phyloP scores from a whole-genome alignment of 495 filamentous ascomycete genomes.

The Viridothelium virens region DNA sequence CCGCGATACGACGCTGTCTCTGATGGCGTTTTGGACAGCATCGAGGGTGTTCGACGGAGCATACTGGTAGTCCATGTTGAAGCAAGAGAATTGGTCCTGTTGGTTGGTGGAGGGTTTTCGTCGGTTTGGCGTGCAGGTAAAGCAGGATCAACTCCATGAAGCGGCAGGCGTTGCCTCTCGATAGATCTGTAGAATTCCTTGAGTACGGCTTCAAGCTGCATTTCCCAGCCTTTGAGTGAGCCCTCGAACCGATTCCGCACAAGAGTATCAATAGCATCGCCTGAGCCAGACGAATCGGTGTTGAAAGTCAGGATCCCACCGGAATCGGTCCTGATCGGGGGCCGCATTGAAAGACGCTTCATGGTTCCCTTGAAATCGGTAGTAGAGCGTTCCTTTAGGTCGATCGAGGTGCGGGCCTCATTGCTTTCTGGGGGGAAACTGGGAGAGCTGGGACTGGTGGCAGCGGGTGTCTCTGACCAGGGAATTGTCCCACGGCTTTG shows the following conservation, averaged over 20 bases:
- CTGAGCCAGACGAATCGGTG: constrained; percentile 30
- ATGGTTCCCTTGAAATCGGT: constrained; percentile 23
- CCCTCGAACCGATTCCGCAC: constrained; percentile 75
- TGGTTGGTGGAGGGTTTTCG: constrained; percentile 3
- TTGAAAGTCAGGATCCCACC: constrained; percentile 23
- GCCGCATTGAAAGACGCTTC: constrained; percentile 34
- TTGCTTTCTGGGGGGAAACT: constrained; percentile 21
- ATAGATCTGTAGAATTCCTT: constrained; percentile 91
- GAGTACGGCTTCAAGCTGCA: constrained; percentile 78
- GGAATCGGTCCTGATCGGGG: constrained; percentile 30
- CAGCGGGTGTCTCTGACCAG: constrained; percentile 34
- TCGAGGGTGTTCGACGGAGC: constrained; percentile 79
- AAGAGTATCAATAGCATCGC: constrained; percentile 49
- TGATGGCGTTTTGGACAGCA: constrained; percentile 78
- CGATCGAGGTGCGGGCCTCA: constrained; percentile 30
- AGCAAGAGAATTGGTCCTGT: constrained; percentile 35
- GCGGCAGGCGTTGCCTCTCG: constrained; percentile 71
- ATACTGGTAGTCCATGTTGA: constrained; percentile 36
- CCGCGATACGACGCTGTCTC: constrained; percentile 63
- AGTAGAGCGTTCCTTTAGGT: constrained; percentile 20
- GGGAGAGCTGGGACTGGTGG: constrained; percentile 26
- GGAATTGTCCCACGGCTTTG: constrained; percentile 37
- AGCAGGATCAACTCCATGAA: constrained; percentile 50
- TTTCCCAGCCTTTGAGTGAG: constrained; percentile 73
- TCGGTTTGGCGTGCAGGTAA: background rate